phyloP scores from a whole-genome alignment of 192 early-diverging fungal genomes.

The Glomus cerebriforme region DNA sequence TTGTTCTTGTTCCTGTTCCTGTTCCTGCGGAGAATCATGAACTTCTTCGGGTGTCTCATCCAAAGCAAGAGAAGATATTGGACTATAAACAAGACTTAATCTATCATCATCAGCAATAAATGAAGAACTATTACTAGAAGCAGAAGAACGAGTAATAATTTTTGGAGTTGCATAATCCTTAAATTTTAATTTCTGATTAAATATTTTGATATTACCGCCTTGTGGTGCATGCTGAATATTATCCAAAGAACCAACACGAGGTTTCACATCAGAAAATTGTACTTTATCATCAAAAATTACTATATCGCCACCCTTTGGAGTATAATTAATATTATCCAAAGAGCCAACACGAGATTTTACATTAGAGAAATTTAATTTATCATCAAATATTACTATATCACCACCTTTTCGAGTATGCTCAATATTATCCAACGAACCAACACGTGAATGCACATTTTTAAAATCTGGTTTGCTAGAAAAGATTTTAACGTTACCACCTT shows the following conservation, averaged over 20 bases:
- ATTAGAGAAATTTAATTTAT: constrained; percentile 38
- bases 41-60: neutral
- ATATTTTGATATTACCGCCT: constrained; percentile 28
- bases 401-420: constrained; percentile 47
- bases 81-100: constrained; percentile 4
- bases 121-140: neutral
- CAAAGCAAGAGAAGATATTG: constrained; percentile 15
- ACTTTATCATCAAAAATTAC: constrained; percentile 41
- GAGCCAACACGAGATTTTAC: constrained; percentile 47
- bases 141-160: neutral
- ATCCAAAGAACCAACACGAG: constrained; percentile 48
- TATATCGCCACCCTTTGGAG: constrained; percentile 44
- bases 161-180: neutral
- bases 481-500: constrained; percentile 43
- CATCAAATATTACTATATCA: constrained; percentile 42
- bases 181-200: neutral
- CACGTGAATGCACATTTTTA: constrained; percentile 39
- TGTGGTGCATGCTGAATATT: constrained; percentile 45
- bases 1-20: no score
- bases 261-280: constrained; percentile 30
- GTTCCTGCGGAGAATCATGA: neutral
- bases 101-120: neutral
- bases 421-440: constrained; percentile 48
- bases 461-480: constrained; percentile 43
- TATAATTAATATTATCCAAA: constrained; percentile 46